Evolutionary conservation across 2,329 filamentous ascomycete genomes (phyloP), one percentile per base, ranked within the genome.

Genomic region (Incumbomyces lentus): DNA sequence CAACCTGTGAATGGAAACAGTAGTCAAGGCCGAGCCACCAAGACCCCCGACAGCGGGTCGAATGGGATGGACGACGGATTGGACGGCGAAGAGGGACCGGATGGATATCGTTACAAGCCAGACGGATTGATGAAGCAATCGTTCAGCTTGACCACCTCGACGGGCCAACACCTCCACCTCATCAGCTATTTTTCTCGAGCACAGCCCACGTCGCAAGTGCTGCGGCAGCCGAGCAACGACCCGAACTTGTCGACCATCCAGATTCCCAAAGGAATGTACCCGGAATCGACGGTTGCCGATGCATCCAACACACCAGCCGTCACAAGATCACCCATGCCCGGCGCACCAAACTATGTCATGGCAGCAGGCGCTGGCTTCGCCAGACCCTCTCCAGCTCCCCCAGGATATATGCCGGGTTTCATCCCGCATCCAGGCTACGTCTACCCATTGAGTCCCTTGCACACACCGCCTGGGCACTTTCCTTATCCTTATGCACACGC

Each of bases 51-150:
- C 52, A 88, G 84, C 58, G 81, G 79, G 49, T 80, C 82, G 53
- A 80, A 78, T 22, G 90, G 85, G 61, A 87, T 94, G 59, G 89
- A 92, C 40, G 85, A 88, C 54, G 39, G 40, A 32, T 82, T 86
- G 45, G 84, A 79, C 56, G 73, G 71, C 46, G 87, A 93, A 59
- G 75, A 78, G 54, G 78, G 78, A 7, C 86, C 86, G 0, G 88
- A 95, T 63, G 88, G 88, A 35, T 95, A 95, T 64, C 75, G 87
- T 53, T 95, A 95, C 69, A 98, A 95, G 73, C 86, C 84, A 8
- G 92, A 98, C 59, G 92, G 92, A 1, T 76, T 98, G 3, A 95
- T 96, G 88, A 98, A 98, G 76, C 92, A 98, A 68, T 96, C 92
- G 0, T 98, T 96, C 74, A 96, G 90, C 69, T 96, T 98, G 68